Base-by-base conservation (phyloP, 768 basidiomycete genomes). In the Hypsizygus marmoreus region DNA sequence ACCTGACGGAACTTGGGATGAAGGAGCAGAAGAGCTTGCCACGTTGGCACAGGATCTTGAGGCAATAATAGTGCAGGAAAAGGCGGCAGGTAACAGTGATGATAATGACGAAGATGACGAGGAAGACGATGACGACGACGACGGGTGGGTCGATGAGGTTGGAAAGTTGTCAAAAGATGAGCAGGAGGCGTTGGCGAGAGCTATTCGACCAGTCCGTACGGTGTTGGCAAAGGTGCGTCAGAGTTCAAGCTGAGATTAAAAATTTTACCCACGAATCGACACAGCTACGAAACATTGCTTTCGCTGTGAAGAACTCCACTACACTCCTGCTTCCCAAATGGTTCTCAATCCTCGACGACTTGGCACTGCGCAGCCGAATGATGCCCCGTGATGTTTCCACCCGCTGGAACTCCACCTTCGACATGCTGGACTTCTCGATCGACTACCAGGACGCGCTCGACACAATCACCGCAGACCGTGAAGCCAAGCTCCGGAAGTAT, bases 351-450 rank as follows among this genome's bases (percentile, higher is more conserved):
- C 31, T 64, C 2, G 29, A 54, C 10, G 48, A 57, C 8, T 36
- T 43, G 13, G 43, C 50, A 1, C 37, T 61, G 4, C 31, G 28
- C 1, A 28, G 5, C 4, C 31, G 49, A 3, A 54, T 60, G n/a
- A 59, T 69, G 42, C 68, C 66, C 8, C 51, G 62, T 2, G 63
- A 73, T 51, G 65, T 71, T 2, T 17, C 41, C 9, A 68, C 66
- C 0, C 43, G 60, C 0, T 71, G 67, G 70, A 68, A 69, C 30
- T 69, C 62, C 5, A 65, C 60, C 0, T 69, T 51, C 31, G 45
- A 63, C 26, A 71, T 72, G 67, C 48, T 70, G 2, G 32, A 51
- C 2, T 54, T 62, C 35, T 59, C 61, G 0, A 12, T 65, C 1
- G 30, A 61, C 6, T 65, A 70, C 40, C 50, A 52, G 5, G 31